These are phyloP conservation scores for Penicillium digitatum DNA, from an alignment of 2,329 filamentous ascomycete species.

Conservation along the genomic window DNA sequence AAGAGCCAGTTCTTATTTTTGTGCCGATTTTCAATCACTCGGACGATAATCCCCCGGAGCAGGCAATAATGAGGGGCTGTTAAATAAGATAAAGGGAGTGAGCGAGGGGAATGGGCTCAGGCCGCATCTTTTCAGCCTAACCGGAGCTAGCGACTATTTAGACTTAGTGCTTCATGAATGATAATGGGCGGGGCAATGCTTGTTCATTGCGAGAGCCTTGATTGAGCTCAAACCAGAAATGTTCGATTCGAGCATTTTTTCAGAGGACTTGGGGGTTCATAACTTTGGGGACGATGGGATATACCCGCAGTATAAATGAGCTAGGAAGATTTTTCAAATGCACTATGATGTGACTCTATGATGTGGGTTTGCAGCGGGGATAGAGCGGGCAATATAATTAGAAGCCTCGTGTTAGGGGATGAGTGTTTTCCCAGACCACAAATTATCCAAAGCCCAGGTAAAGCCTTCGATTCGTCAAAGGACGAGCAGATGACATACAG, in stretches of 20 bases:
- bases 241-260: background rate
- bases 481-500: slow-evolving; percentile 25
- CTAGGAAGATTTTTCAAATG: background rate
- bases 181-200: slow-evolving; percentile 7
- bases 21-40: background rate
- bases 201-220: background rate
- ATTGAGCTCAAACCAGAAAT: background rate
- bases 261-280: background rate
- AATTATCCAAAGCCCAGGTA: background rate
- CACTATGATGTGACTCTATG: background rate
- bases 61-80: slow-evolving; percentile 5
- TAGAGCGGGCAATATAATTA: slow-evolving; percentile 15
- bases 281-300: background rate
- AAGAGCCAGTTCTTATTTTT: slow-evolving; percentile 11
- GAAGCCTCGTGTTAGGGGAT: slow-evolving; percentile 8
- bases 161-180: slow-evolving; percentile 13
- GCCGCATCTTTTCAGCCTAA: slow-evolving; percentile 20
- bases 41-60: slow-evolving; percentile 10
- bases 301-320: background rate
- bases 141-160: slow-evolving; percentile 9
- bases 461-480: background rate
- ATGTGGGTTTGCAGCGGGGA: background rate
- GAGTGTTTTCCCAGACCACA: slow-evolving; percentile 3
- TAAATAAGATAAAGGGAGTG: slow-evolving; percentile 4
- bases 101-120: slow-evolving; percentile 12